A percentile compares a stretch with the other conserved stretches of the same genome.
phyloP scores from a whole-genome alignment of 2,329 filamentous ascomycete genomes.

The Aspergillus thermomutatus region DNA sequence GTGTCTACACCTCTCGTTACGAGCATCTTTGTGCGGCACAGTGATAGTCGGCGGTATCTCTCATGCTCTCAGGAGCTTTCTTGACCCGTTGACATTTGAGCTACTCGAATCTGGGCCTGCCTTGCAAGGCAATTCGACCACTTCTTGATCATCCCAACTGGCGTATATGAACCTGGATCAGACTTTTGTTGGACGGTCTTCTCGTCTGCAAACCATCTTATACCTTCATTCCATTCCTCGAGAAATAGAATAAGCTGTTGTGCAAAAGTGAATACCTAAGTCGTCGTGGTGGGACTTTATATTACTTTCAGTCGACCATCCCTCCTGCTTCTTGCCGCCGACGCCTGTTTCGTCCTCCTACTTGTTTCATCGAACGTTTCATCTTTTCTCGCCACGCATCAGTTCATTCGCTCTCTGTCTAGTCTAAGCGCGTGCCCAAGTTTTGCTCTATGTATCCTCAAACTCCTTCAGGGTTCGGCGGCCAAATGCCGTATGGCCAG shows the following conservation, averaged over 20 bases:
- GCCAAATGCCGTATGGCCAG: constrained; percentile 26
- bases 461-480: constrained; percentile 15
- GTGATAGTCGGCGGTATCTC: constrained; percentile 28
- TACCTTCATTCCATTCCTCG: neutral
- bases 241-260: neutral
- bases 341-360: neutral
- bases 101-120: constrained; percentile 28
- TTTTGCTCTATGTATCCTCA: constrained; percentile 25
- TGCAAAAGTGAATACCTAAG: neutral
- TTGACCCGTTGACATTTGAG: constrained; percentile 31
- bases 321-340: neutral
- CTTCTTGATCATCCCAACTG: constrained; percentile 22
- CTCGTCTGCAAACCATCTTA: neutral
- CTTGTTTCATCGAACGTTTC: constrained; percentile 24
- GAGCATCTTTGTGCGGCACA: constrained; percentile 28
- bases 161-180: constrained; percentile 24
- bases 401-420: neutral
- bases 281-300: neutral
- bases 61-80: constrained; percentile 22
- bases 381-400: constrained; percentile 16
- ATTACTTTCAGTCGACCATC: neutral
- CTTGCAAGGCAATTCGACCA: constrained; percentile 31
- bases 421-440: constrained; percentile 3
- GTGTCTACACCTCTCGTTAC: constrained; percentile 25
- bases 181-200: constrained; percentile 16